phyloP scores from a whole-genome alignment of 805 yeast species.

The Hanseniaspora lindneri region DNA sequence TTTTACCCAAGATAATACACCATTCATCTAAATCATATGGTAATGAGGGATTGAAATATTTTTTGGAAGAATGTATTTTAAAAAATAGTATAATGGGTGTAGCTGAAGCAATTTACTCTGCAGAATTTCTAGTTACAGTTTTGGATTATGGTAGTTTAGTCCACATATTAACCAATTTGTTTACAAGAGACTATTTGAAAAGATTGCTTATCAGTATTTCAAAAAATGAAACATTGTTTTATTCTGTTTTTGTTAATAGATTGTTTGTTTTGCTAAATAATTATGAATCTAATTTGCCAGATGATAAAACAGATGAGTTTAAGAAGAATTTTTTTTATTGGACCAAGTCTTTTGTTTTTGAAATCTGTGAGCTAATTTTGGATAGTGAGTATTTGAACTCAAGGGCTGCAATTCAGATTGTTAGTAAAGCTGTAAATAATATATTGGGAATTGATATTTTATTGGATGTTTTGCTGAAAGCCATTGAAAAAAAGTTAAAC shows the following conservation, averaged over 20 bases:
- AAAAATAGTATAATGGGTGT: slow-evolving; percentile 74
- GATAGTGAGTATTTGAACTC: slow-evolving; percentile 8
- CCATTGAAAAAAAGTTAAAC: neutral
- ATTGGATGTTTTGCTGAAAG: neutral
- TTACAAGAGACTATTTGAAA: slow-evolving; percentile 37
- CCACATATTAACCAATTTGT: slow-evolving; percentile 35
- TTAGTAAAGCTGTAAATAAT: slow-evolving; percentile 2
- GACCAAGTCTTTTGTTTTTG: neutral
- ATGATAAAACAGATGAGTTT: neutral
- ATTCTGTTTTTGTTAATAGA: slow-evolving; percentile 22
- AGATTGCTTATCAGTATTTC: slow-evolving; percentile 76
- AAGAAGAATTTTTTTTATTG: neutral
- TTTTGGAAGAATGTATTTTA: slow-evolving; percentile 54
- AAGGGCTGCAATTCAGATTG: slow-evolving; percentile 7
- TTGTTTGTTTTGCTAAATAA: neutral
- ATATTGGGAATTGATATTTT: slow-evolving; percentile 9
- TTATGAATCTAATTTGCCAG: neutral
- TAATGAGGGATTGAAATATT: slow-evolving; percentile 24
- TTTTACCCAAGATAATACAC: neutral
- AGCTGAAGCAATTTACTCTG: slow-evolving; percentile 63
- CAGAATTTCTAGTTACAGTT: slow-evolving; percentile 46
- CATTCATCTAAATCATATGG: slow-evolving; percentile 7
- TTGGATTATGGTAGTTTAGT: slow-evolving; percentile 36
- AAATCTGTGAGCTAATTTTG: slow-evolving; percentile 7
- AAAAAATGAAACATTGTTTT: slow-evolving; percentile 40